Evolutionary conservation across 768 basidiomycete genomes (phyloP).

Genomic region (Suillus clintonianus): DNA sequence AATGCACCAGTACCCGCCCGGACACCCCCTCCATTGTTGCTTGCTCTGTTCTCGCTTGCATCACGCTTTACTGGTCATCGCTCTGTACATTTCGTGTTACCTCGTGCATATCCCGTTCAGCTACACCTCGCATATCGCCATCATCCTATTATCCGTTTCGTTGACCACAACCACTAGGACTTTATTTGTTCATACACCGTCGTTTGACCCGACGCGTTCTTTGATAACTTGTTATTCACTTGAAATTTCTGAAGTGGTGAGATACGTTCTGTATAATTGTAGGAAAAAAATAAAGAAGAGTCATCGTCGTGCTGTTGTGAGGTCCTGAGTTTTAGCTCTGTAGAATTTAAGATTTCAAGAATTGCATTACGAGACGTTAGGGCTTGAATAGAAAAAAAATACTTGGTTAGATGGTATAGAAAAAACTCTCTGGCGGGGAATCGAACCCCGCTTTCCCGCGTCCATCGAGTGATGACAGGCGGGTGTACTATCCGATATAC

Average conservation of each 20-base stretch:
- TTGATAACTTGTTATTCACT: constrained; percentile 1
- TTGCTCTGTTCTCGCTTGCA: constrained; percentile 6
- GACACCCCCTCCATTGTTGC: neutral
- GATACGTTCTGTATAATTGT: constrained; percentile 3
- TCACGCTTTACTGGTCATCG: constrained; percentile 1
- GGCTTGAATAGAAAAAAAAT: constrained; percentile 1
- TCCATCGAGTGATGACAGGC: constrained; percentile 30
- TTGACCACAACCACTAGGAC: neutral
- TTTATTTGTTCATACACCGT: neutral
- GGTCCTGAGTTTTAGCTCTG: too few species aligned
- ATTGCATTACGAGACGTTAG: neutral
- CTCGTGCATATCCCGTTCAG: neutral
- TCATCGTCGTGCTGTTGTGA: neutral
- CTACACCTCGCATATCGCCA: neutral
- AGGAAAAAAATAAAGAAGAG: neutral
- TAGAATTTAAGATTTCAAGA: neutral
- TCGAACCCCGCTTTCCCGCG: constrained; percentile 35
- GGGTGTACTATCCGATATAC: constrained; percentile 44
- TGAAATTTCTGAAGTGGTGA: neutral
- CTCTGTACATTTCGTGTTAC: constrained; percentile 1
- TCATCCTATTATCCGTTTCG: neutral
- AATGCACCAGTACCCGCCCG: neutral
- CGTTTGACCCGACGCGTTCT: neutral
- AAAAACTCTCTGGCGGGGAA: constrained; percentile 32
- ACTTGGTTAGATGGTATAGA: constrained; percentile 3